Evolutionary conservation across 2,329 filamentous ascomycete genomes (phyloP).

Genomic region (Monosporascus cannonballus): DNA sequence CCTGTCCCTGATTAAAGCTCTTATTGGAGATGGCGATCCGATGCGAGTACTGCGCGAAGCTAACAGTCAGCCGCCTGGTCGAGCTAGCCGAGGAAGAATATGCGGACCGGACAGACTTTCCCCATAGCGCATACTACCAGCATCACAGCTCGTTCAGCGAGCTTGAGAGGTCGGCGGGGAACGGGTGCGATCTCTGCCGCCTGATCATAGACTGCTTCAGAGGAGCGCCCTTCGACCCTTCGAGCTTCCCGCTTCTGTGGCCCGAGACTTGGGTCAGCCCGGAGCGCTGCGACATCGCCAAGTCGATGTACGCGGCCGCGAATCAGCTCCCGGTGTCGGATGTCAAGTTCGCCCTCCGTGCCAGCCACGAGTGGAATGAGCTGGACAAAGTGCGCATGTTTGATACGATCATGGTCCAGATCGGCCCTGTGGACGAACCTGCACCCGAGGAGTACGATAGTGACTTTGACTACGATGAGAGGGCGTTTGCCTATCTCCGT

Average conservation of each 20-base stretch:
- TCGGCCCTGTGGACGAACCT: too few relatives aligned
- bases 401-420: neutral
- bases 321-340: neutral
- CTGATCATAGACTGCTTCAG: neutral
- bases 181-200: neutral
- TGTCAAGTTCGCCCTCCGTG: neutral
- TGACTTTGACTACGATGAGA: too few relatives aligned
- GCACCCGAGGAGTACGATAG: too few relatives aligned
- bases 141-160: neutral
- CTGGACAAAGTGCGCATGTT: neutral
- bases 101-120: neutral
- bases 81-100: neutral
- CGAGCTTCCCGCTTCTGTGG: neutral
- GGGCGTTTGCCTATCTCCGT: too few relatives aligned
- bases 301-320: neutral
- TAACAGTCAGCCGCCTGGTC: neutral
- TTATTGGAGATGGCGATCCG: too few relatives aligned
- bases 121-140: neutral
- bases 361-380: rapidly evolving
- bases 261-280: neutral
- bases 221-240: neutral
- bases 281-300: neutral
- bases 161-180: neutral
- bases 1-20: too few relatives aligned
- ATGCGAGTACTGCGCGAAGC: too few relatives aligned